phyloP scores from a whole-genome alignment of 805 yeast genomes.

The Saccharomycopsis guyanensis region DNA sequence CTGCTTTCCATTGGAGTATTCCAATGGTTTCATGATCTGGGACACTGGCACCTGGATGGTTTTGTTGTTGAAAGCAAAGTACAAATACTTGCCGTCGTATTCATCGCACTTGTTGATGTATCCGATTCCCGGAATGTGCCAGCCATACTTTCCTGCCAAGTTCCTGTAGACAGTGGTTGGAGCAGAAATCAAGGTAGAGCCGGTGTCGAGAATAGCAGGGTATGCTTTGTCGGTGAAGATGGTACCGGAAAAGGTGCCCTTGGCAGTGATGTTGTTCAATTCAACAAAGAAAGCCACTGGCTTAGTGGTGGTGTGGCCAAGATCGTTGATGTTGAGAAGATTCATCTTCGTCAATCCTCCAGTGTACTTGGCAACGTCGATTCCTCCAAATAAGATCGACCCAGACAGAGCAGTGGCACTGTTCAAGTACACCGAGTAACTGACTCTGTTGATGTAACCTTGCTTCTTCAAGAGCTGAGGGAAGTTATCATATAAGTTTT shows the following conservation, averaged over 20 bases:
- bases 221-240: constrained; percentile 19
- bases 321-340: constrained; percentile 9
- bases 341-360: constrained; percentile 7
- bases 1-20: constrained; percentile 5
- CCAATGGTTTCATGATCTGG: constrained; percentile 10
- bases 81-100: constrained; percentile 1
- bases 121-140: constrained; percentile 38
- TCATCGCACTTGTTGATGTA: constrained; percentile 16
- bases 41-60: constrained; percentile 9
- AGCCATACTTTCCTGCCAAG: constrained; percentile 6
- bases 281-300: constrained; percentile 21
- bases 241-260: neutral
- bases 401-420: constrained; percentile 8
- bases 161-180: constrained; percentile 27
- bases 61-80: constrained; percentile 2
- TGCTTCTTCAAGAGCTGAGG: constrained; percentile 6
- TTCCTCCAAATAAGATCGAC: constrained; percentile 14
- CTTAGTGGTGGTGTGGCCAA: neutral
- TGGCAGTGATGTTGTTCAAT: neutral
- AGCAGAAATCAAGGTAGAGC: constrained; percentile 43
- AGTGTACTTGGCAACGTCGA: constrained; percentile 12
- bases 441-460: constrained; percentile 5
- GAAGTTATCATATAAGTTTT: constrained; percentile 8
- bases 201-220: constrained; percentile 46
- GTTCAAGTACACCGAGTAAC: constrained; percentile 16